phyloP scores from a whole-genome alignment of 768 basidiomycete genomes.

The Amanita exitialis region DNA sequence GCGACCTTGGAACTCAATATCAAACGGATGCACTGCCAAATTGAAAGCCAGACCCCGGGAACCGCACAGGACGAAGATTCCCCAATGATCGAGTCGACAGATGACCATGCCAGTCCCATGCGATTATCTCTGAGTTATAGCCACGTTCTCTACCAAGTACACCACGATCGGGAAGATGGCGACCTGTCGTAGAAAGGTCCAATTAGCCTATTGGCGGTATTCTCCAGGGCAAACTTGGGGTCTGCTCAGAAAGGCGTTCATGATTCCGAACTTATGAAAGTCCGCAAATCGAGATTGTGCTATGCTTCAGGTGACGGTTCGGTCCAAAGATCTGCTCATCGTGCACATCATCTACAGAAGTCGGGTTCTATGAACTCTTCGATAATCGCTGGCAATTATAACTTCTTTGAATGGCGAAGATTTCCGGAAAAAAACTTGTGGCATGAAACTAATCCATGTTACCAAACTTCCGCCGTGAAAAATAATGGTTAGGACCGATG shows the following conservation, averaged over 20 bases:
- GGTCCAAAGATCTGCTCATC: not conserved
- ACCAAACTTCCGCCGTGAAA: not conserved
- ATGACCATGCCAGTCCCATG: not conserved
- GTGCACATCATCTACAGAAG: slow-evolving; percentile 1
- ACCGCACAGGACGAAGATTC: not conserved
- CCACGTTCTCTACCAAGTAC: not conserved
- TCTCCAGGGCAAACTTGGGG: not conserved
- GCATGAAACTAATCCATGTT: not conserved
- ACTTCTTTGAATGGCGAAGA: not conserved
- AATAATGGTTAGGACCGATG: not conserved
- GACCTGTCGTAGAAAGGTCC: not conserved
- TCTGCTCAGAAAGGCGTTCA: not conserved
- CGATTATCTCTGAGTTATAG: not conserved
- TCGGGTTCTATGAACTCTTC: not conserved
- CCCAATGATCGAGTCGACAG: not conserved
- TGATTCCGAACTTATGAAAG: not conserved
- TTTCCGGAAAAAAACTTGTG: slow-evolving; percentile 2
- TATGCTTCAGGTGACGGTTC: not conserved
- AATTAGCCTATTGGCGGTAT: not conserved
- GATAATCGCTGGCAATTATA: not conserved
- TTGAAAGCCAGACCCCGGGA: not conserved
- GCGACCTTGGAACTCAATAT: not conserved
- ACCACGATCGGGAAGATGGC: not conserved
- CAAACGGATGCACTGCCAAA: no score
- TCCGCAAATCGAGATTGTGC: not conserved